Conservation (phyloP, 345 rosid genomes). For the Salix viminalis region DNA sequence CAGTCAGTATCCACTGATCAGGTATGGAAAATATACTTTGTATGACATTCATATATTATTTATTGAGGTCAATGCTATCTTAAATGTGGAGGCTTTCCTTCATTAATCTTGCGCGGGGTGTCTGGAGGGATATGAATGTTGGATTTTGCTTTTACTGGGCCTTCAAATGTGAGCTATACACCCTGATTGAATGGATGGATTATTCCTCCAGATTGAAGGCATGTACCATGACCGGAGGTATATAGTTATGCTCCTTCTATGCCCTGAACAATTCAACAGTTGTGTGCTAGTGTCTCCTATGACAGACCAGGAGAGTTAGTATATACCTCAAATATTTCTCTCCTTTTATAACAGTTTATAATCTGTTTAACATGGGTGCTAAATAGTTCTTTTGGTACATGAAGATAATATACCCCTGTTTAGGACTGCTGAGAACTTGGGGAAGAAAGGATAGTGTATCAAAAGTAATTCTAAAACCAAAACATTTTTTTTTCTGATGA, state of each 20-base stretch:
- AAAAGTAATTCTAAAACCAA: too few relatives aligned
- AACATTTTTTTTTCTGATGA: slow-evolving; percentile 12
- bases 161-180: not conserved
- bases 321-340: too few relatives aligned
- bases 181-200: not conserved
- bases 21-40: slow-evolving; percentile 36
- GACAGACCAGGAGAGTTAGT: too few relatives aligned
- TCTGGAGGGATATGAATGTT: not conserved
- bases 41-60: not conserved
- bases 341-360: too few relatives aligned
- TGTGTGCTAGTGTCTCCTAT: too few relatives aligned
- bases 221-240: not conserved
- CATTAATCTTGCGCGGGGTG: not conserved
- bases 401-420: not conserved
- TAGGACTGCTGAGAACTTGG: not conserved
- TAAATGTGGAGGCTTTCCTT: not conserved
- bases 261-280: too few relatives aligned
- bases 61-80: not conserved
- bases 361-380: too few relatives aligned
- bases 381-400: not conserved
- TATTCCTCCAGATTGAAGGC: not conserved
- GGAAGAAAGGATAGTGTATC: too few relatives aligned
- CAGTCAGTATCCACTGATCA: slow-evolving; percentile 44
- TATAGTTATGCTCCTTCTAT: too few relatives aligned
- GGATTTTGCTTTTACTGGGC: not conserved